Base-by-base conservation (phyloP, 169 alveolate genomes). In the Cryptosporidium canis region DNA sequence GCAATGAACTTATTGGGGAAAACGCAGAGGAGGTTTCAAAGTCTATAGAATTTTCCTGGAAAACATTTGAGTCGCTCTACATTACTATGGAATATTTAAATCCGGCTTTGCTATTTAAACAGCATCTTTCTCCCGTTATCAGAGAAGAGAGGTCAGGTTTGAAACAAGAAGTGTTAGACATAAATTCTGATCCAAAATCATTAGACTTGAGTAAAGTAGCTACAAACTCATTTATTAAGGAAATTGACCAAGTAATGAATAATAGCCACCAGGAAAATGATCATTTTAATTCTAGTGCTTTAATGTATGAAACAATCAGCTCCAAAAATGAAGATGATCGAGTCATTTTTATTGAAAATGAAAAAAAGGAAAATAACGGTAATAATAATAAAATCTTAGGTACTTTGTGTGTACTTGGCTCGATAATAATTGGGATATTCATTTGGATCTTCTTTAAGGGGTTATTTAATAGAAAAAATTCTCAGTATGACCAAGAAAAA, bases 21-120 rank as follows among this genome's bases (percentile, higher is more conserved):
- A 77, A 77, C 61, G 33, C 87, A 11, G 87, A 77, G 44, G 35
- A 55, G 27, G 63, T 58, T 53, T 56, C 87, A 3, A 77, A 41
- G 14, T 29, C 65, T 24, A 61, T 77, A 35, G 66, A 55, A 41
- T 77, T 77, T 61, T 7, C 14, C n/a, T 77, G 87, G 87, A 77
- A 41, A 39, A 39, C 44, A 2, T 77, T 43, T 77, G 87, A 77
- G 16, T 77, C 87, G 11, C 27, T 77, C 14, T 77, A 58, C 24
- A 61, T 77, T 18, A 77, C 70, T 11, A 58, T 77, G 72, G 87
- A 77, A 58, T 77, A 77, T 39, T 39, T 77, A 24, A 44, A 77
- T 27, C 87, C 87, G 3, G 43, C 12, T 56, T 35, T 21, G 24
- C 44, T 77, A 37, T 77, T 77, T 61, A 77, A 63, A 58, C 87